phyloP scores from a whole-genome alignment of 768 basidiomycete species.

The Mrakia blollopis region DNA sequence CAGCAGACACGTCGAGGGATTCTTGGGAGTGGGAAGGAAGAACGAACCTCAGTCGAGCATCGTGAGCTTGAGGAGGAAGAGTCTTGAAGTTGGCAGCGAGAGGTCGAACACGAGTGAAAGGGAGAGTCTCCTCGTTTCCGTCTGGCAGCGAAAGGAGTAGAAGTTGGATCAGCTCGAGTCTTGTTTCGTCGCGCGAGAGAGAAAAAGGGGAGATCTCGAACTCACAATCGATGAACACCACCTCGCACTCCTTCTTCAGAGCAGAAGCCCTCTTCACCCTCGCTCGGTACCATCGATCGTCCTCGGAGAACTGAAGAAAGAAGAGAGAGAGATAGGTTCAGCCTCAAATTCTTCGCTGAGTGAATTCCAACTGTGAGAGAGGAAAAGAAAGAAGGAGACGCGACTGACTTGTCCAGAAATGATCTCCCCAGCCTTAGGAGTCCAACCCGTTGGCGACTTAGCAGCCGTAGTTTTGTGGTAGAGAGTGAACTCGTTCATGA shows the following conservation, averaged over 20 bases:
- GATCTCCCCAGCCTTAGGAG: slow-evolving; percentile 77
- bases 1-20: background rate
- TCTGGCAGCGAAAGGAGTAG: slow-evolving; percentile 18
- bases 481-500: slow-evolving; percentile 89
- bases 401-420: slow-evolving; percentile 63
- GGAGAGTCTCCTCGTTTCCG: slow-evolving; percentile 84
- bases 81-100: slow-evolving; percentile 85
- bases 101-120: slow-evolving; percentile 72
- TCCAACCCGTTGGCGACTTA: slow-evolving; percentile 60
- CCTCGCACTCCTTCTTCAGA: slow-evolving; percentile 86
- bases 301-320: slow-evolving; percentile 59
- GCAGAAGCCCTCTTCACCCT: slow-evolving; percentile 80
- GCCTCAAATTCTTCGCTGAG: too few species aligned
- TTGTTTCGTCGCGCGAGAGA: background rate
- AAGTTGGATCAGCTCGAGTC: background rate
- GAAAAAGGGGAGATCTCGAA: background rate
- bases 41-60: slow-evolving; percentile 76
- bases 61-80: slow-evolving; percentile 87
- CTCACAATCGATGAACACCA: slow-evolving; percentile 69
- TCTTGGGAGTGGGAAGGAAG: background rate
- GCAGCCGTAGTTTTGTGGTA: slow-evolving; percentile 65
- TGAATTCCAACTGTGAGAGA: too few species aligned
- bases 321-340: background rate
- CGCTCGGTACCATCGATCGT: slow-evolving; percentile 90
- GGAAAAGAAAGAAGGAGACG: background rate